These are phyloP conservation scores for Serendipita sp. DNA, from an alignment of 768 basidiomycete genomes.

Conservation along the genomic window DNA sequence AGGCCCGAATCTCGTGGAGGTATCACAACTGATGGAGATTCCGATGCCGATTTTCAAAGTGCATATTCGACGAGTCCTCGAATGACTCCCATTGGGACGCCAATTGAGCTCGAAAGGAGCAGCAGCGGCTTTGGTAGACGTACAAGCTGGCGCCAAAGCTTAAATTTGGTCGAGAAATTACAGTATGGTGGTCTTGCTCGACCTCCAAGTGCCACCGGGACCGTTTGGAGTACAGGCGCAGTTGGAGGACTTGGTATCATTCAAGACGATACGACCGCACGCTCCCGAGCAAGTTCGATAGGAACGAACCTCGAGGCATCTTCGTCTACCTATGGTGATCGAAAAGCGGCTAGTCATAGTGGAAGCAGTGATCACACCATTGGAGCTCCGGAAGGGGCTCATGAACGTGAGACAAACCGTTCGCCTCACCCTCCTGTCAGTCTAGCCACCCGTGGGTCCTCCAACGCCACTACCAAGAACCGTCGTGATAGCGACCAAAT, in stretches of 20 bases:
- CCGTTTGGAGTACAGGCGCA: not conserved
- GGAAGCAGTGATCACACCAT: not conserved
- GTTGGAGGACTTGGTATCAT: not conserved
- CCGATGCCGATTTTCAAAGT: slow-evolving; percentile 76
- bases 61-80: slow-evolving; percentile 67
- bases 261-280: not conserved
- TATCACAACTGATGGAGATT: slow-evolving; percentile 42
- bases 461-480: not conserved
- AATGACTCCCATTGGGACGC: not conserved
- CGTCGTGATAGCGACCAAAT: not conserved
- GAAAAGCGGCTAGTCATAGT: not conserved
- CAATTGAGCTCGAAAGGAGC: not conserved
- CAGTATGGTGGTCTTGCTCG: not conserved
- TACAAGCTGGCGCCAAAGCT: not conserved
- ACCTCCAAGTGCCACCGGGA: not conserved
- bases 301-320: not conserved
- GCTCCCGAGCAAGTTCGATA: not conserved
- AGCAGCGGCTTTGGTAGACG: not conserved
- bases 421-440: not conserved
- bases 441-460: not conserved
- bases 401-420: not conserved
- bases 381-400: not conserved
- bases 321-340: not conserved
- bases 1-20: slow-evolving; percentile 10
- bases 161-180: not conserved